These are phyloP conservation scores for Rhizoctonia solani DNA, from an alignment of 1,284 basidiomycete species.

Conservation along the genomic window DNA sequence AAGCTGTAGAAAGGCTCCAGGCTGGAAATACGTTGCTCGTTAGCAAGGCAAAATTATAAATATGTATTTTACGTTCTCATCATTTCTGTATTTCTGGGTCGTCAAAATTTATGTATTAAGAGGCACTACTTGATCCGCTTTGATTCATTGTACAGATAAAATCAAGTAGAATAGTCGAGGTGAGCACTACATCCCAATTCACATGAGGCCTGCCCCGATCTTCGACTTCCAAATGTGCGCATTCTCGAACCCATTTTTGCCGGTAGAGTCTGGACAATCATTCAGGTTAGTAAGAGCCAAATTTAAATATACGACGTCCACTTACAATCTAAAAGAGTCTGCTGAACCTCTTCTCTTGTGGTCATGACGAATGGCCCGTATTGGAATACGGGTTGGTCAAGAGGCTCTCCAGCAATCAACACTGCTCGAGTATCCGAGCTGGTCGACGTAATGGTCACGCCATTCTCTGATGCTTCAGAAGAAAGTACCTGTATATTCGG, in stretches of 20 bases:
- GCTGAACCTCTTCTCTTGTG: constrained; percentile 74
- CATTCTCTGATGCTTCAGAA: constrained; percentile 44
- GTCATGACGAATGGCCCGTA: constrained; percentile 88
- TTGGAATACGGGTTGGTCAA: constrained; percentile 87
- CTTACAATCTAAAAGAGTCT: constrained; percentile 82
- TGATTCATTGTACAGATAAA: no score
- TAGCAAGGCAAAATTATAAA: not conserved
- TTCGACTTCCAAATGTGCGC: constrained; percentile 86
- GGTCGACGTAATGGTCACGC: constrained; percentile 45
- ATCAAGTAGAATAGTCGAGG: constrained; percentile 7
- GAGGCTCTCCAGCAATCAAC: constrained; percentile 78
- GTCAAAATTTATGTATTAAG: no score
- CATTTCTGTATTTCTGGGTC: not conserved
- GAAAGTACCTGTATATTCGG: constrained; percentile 44
- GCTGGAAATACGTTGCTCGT: constrained; percentile 7
- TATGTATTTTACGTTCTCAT: not conserved
- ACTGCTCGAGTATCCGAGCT: constrained; percentile 40
- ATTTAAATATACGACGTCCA: constrained; percentile 13
- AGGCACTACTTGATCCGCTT: no score
- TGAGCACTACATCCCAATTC: not conserved
- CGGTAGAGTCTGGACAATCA: constrained; percentile 65
- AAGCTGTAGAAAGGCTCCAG: constrained; percentile 59
- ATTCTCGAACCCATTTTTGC: constrained; percentile 88
- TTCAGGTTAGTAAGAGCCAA: not conserved
- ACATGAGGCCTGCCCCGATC: constrained; percentile 56